Evolutionary conservation across 2,329 filamentous ascomycete species (phyloP), one percentile per base, ranked within the genome.

Genomic region (Cryoendolithus antarcticus): DNA sequence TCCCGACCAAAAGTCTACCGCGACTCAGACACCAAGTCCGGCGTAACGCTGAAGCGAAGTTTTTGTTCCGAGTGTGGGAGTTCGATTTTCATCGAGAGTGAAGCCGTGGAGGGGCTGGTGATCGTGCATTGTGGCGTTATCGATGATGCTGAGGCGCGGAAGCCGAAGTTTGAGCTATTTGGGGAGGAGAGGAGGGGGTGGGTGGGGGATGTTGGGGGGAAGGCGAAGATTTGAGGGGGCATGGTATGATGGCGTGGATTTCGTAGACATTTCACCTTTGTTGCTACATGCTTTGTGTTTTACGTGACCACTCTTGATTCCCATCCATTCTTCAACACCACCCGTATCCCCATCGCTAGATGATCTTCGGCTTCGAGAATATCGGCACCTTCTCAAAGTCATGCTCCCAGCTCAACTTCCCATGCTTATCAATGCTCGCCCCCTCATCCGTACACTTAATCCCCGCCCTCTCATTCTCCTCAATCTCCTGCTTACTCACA

Each of bases 381-480:
- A 69, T 53, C 3, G 65, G 65, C 28, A 65, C 61, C 43, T 64
- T 56, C 34, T 59, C 57, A 27, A 65, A 57, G 35, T 57, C 53
- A 39, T 61, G 52, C 32, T 66, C 61, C 64, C 65, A 69, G 42
- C 57, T 54, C 31, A 68, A 51, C 45, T 57, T 62, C 15, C 62
- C 63, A 51, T 67, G 61, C 48, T 64, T 62, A 43, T 69, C 59
- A 35, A 69, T 57, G 13, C 51, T 51, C 11, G 65, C 64, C 31
- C 61, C 62, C 30, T 67, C 63, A 38, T 69, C 64, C 6, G 64
- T 66, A 4, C 63, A 62, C n/a, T 51, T 35, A 10, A 69, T 58
- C 0, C 50, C 53, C 15, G 55, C 56, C 40, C 61, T 61, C 38
- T 56, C 56, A 19, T 62, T 62, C 30, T 64, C 56, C 32, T 51